A percentile compares a stretch with the other conserved stretches of the same genome.
Evolutionary conservation across 208 protist genomes (phyloP).

Genomic region (Naegleria fowleri): DNA sequence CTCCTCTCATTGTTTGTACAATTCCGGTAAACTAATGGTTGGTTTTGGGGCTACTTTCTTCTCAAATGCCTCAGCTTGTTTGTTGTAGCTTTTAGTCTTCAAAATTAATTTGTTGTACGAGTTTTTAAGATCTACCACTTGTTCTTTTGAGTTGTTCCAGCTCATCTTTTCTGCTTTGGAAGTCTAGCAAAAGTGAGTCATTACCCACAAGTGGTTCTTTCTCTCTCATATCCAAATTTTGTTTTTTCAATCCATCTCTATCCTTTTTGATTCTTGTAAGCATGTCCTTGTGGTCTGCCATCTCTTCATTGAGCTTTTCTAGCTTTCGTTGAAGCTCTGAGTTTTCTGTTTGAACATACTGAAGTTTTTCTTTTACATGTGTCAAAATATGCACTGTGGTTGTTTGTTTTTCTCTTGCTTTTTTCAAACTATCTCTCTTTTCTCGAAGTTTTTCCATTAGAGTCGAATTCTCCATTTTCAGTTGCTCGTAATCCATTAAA

Average conservation of each 20-base stretch:
- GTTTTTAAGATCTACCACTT: slow-evolving; percentile 38
- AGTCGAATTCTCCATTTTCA: slow-evolving; percentile 98
- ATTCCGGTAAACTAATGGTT: not conserved
- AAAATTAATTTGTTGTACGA: not conserved
- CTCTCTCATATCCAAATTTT: slow-evolving; percentile 79
- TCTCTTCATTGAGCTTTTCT: slow-evolving; percentile 71
- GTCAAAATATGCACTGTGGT: slow-evolving; percentile 94
- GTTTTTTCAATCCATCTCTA: slow-evolving; percentile 68
- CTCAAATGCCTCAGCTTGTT: not conserved
- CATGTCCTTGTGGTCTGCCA: slow-evolving; percentile 69
- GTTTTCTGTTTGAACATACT: slow-evolving; percentile 88
- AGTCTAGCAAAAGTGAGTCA: slow-evolving; percentile 86
- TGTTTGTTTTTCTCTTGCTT: slow-evolving; percentile 81
- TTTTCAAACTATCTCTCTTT: slow-evolving; percentile 93
- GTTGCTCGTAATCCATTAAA: slow-evolving; percentile 97
- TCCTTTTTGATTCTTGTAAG: slow-evolving; percentile 80
- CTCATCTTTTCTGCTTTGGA: slow-evolving; percentile 73
- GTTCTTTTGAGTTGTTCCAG: slow-evolving; percentile 60
- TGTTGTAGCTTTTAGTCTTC: not conserved
- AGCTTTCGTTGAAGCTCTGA: slow-evolving; percentile 70
- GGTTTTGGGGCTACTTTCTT: not conserved
- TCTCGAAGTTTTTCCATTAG: slow-evolving; percentile 97
- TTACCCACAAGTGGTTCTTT: slow-evolving; percentile 82
- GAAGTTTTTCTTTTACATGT: slow-evolving; percentile 95
- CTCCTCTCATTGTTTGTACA: not conserved